A percentile compares a stretch with the other conserved stretches of the same genome.
These are phyloP conservation scores for Lactarius pseudohatsudake DNA, from an alignment of 768 basidiomycete genomes.

Conservation along the genomic window DNA sequence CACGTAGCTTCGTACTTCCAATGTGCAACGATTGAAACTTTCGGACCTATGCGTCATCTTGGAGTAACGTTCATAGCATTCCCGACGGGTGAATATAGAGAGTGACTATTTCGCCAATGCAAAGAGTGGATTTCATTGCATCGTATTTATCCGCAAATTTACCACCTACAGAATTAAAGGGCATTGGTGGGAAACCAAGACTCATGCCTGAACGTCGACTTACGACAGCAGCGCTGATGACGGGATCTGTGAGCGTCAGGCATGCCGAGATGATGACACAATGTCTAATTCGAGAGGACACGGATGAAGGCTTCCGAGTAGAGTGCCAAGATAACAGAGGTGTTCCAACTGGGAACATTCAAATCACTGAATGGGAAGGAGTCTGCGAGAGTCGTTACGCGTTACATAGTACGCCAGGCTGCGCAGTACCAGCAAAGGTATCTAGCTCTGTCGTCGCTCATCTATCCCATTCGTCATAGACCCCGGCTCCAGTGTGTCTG, in stretches of 20 bases:
- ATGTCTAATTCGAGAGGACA: slow-evolving; percentile 60
- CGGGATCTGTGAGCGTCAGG: slow-evolving; percentile 97
- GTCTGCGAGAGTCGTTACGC: too few species aligned
- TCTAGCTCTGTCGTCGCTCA: background rate
- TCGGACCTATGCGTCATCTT: slow-evolving; percentile 30
- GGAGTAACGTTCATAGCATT: background rate
- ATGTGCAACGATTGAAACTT: background rate
- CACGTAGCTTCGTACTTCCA: background rate
- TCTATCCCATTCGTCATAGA: slow-evolving; percentile 1
- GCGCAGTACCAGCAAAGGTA: background rate
- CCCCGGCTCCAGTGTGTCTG: slow-evolving; percentile 38
- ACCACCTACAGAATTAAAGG: slow-evolving; percentile 48
- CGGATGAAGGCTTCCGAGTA: slow-evolving; percentile 56
- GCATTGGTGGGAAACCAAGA: too few species aligned
- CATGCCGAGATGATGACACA: slow-evolving; percentile 82
- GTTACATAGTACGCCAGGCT: too few species aligned
- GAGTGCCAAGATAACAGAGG: background rate
- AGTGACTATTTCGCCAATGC: background rate
- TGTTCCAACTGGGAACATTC: background rate
- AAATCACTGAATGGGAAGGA: too few species aligned
- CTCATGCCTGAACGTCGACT: background rate
- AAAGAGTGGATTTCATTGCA: background rate
- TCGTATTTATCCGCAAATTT: slow-evolving; percentile 52
- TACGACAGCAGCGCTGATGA: slow-evolving; percentile 82
- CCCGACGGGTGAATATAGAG: background rate